phyloP scores from a whole-genome alignment of 768 basidiomycete species.

The Pulveroboletus sp. region DNA sequence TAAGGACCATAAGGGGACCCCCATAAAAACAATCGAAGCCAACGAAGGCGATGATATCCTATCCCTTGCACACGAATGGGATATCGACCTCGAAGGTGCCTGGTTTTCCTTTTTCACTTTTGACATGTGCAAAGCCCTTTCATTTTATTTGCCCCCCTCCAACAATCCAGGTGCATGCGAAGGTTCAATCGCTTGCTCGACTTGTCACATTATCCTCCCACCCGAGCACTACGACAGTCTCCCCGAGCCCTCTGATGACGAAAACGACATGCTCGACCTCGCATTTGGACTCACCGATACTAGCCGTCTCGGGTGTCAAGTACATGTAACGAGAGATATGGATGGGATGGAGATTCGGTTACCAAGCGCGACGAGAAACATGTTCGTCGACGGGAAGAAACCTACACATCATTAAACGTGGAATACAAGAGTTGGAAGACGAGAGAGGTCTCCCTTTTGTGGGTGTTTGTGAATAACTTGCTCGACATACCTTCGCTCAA shows the following conservation, averaged over 20 bases:
- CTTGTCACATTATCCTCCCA: slow-evolving; percentile 81
- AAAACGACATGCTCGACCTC: slow-evolving; percentile 98
- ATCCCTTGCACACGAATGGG: slow-evolving; percentile 89
- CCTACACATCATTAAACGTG: slow-evolving; percentile 35
- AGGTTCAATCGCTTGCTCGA: slow-evolving; percentile 95
- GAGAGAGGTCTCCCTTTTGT: background rate
- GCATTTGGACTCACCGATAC: slow-evolving; percentile 97
- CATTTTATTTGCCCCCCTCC: background rate
- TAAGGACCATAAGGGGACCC: slow-evolving; percentile 80
- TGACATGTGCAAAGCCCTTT: background rate
- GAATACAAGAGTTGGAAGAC: too few species aligned
- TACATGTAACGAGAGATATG: slow-evolving; percentile 73
- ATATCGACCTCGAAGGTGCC: slow-evolving; percentile 92
- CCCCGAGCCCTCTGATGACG: slow-evolving; percentile 94
- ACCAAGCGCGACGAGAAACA: slow-evolving; percentile 91
- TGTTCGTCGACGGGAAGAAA: slow-evolving; percentile 89
- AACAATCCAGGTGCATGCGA: slow-evolving; percentile 89
- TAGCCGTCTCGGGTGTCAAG: slow-evolving; percentile 77
- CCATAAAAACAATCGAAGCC: slow-evolving; percentile 85
- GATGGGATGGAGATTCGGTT: slow-evolving; percentile 85
- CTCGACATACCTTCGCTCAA: slow-evolving; percentile 15
- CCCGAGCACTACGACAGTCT: slow-evolving; percentile 78
- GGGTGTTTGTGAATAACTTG: slow-evolving; percentile 18
- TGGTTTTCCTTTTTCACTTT: background rate
- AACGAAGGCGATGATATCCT: slow-evolving; percentile 94